Evolutionary conservation across 1,284 basidiomycete species (phyloP), one percentile per base, ranked within the genome.

Genomic region (Fomitopsis palustris): DNA sequence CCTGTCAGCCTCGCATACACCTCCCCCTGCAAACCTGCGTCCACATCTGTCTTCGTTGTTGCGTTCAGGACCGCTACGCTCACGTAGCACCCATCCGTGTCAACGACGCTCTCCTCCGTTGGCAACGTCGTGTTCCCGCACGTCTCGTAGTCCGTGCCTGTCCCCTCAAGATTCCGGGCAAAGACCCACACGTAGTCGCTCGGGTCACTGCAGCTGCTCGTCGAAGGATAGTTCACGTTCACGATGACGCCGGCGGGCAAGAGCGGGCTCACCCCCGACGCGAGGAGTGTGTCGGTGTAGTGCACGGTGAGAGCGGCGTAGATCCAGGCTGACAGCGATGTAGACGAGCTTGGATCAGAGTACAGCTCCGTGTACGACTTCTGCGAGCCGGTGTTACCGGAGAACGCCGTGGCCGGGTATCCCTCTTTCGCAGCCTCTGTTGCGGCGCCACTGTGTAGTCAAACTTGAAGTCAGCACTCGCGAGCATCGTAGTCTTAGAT

Each of bases 181-280:
- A 83, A 69, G 4, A 84, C 73, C 65, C 78, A 84, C 54, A 76
- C 68, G 71, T 73, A 81, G 59, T 71, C 72, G 3, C 65, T 65
- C 5, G 74, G 70, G 29, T 66, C 64, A 10, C 74, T 39, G 64
- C 82, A 84, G 33, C 27, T 41, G 53, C 74, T 70, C 6, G 74
- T 76, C 19, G 76, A 64, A 0, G 81, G 76, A 67, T 78, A 82
- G 70, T 84, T 84, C 64, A 84, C 80, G 65, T 83, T 83, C 54
- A 84, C 57, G 57, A 74, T 74, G 45, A 77, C 74, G 45, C 73
- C 72, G 0, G 69, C n/a, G 4, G 81, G 81, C 9, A 84, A 74
- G 60, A 79, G 74, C 71, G 9, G 70, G 64, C 19, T 60, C 27
- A 3, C 9, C 17, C 47, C 38, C 16, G 61, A 63, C 23, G 64